These are phyloP conservation scores for Microbotryum violaceum DNA, from an alignment of 1,284 basidiomycete genomes.

Conservation along the genomic window DNA sequence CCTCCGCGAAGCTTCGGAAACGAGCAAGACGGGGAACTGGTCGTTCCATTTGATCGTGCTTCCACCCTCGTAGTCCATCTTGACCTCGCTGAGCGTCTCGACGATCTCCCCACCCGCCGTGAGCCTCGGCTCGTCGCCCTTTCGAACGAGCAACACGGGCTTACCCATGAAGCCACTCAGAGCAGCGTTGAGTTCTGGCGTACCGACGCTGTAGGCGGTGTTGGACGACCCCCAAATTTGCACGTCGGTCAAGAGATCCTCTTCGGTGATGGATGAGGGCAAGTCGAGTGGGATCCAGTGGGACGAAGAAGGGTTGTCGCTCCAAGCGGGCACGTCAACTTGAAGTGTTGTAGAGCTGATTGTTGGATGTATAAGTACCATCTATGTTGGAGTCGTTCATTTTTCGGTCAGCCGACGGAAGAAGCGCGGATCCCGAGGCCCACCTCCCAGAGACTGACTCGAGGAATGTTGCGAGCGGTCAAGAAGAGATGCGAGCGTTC, in stretches of 20 bases:
- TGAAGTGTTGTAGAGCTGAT: constrained; percentile 13
- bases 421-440: background rate
- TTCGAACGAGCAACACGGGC: constrained; percentile 16
- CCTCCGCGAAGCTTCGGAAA: background rate
- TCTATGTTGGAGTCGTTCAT: background rate
- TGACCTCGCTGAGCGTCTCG: background rate
- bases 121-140: constrained; percentile 2
- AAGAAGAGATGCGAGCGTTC: constrained; percentile 18
- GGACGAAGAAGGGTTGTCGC: background rate
- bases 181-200: constrained; percentile 7
- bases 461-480: constrained; percentile 21
- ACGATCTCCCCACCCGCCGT: background rate
- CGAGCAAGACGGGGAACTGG: background rate
- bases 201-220: constrained; percentile 13
- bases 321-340: constrained; percentile 8
- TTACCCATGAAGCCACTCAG: constrained; percentile 16
- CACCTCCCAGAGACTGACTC: background rate
- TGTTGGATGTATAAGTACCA: constrained; percentile 21
- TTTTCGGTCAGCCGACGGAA: too few species aligned
- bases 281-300: constrained; percentile 19
- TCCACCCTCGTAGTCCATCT: constrained; percentile 5
- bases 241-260: constrained; percentile 14
- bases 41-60: background rate
- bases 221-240: constrained; percentile 12
- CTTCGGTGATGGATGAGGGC: constrained; percentile 3